Evolutionary conservation across 306 rosid species (phyloP), one percentile per base, ranked within the genome.

Genomic region (Casuarina equisetifolia): DNA sequence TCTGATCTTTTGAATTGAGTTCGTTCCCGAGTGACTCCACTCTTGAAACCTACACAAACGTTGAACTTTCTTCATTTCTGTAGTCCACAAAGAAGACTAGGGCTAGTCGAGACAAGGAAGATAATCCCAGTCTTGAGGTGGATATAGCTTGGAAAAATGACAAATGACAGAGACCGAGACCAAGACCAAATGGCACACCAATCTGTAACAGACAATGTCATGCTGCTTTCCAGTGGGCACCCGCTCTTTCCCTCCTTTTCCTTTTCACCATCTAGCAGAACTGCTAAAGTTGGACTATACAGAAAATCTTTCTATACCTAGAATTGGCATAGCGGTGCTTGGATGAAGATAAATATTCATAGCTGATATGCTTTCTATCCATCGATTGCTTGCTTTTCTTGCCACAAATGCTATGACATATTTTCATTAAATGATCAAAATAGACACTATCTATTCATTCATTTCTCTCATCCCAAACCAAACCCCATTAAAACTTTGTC

Each of bases 111-210:
- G 42, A 69, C 36, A 6, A 32, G 39, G 36, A 17, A 55, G 9
- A 55, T 55, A 55, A 17, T 35, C 2, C 62, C 10, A 20, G 19
- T 55, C 25, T 55, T 44, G 58, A 75, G 19, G 51, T 67, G 67
- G 77, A 82, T 66, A 75, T 75, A 52, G 42, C 55, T 64, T 25
- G 52, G 55, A 75, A 43, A 38, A 2, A 46, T 58, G 46, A 70
- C 58, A 57, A 61, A 75, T 35, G 39, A 73, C 36, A 51, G 3
- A 57, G 42, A 50, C 12, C 19, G 57, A 52, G 72, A 82, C 75
- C 32, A 32, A 66, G 81, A 73, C 61, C 61, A 44, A 16, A 40
- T 42, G 68, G 66, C 7, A 75, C 42, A n/a, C n/a, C 4, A 50
- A 72, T 20, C 72, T 50, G 72, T 72, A 43, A 43, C 69, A 20